Base-by-base conservation (phyloP, 1,139 yeast species). In the Suhomyces atakaporum region DNA sequence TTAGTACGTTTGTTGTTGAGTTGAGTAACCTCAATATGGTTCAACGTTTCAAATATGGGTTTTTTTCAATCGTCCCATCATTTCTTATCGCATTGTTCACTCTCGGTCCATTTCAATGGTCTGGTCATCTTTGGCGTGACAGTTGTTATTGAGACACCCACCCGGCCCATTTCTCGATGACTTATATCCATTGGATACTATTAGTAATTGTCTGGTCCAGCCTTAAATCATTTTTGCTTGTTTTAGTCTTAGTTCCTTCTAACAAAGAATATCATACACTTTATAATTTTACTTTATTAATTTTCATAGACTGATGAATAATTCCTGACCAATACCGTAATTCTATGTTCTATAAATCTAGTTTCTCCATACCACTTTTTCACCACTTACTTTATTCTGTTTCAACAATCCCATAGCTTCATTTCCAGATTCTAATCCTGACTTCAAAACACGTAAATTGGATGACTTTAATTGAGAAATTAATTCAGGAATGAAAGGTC, bases 1-100 rank as follows among this genome's bases (percentile, higher is more conserved):
- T 86, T 24, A 81, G 89, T 38, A 83, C 96, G 0, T 83, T 88
- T 49, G 73, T 84, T 3, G 78, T 75, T 21, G 96, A 89, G 54
- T 56, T 86, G 27, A 67, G 67, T 46, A 65, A 63, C 0, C 50
- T 81, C 9, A 47, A 50, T 11, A 45, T 57, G 2, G 7, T 28
- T 1, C 36, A 60, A 51, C 46, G 70, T 2, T 76, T 75, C 48
- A 35, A 49, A 2, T 79, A 79, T 47, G 76, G 68, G 1, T 16
- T 54, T 4, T 32, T 44, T 0, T 69, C 79, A 14, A 45, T 79
- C 3, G 41, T 56, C 4, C 36, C 59, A 0, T 59, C 77, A 11
- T 80, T 71, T 46, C 37, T 55, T 3, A 27, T 71, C 1, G 56
- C 75, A 36, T 49, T 81, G 7, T 39, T 81, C 16, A 65, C 74